Conservation (phyloP, 768 basidiomycete species). For the Pleurotus giganteus region DNA sequence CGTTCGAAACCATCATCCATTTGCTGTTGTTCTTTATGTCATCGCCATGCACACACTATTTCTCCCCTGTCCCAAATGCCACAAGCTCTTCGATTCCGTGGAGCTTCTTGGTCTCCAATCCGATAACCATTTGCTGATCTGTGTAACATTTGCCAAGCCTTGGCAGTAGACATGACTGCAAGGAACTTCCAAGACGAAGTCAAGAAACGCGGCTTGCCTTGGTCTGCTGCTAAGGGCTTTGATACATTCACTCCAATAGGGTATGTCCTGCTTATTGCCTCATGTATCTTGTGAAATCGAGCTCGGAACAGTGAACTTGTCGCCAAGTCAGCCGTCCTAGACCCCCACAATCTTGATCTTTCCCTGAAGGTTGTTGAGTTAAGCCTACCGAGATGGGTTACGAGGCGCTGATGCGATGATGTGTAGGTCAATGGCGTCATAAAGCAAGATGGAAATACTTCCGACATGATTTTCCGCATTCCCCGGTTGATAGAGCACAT, state of each 20-base stretch:
- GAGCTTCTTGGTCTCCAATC: neutral
- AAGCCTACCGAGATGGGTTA: neutral
- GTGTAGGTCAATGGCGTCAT: conserved; percentile 75
- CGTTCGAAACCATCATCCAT: neutral
- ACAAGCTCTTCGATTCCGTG: neutral
- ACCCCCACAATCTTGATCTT: conserved; percentile 76
- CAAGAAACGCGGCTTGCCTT: conserved; percentile 92
- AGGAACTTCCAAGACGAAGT: conserved; percentile 93
- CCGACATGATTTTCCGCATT: conserved; percentile 91
- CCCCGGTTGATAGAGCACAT: conserved; percentile 86
- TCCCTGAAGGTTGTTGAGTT: conserved; percentile 59
- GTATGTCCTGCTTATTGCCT: conserved; percentile 36
- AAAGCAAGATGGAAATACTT: conserved; percentile 84
- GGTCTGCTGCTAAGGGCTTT: conserved; percentile 96
- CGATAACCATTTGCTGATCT: conserved; percentile 1
- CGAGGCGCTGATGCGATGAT: neutral
- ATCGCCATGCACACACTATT: neutral
- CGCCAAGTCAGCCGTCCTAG: conserved; percentile 62
- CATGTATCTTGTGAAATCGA: neutral
- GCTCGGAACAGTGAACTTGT: conserved; percentile 64
- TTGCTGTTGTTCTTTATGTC: neutral
- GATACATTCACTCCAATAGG: conserved; percentile 95
- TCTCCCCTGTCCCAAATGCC: neutral
- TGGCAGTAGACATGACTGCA: conserved; percentile 96
- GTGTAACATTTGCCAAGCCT: conserved; percentile 44